phyloP scores from a whole-genome alignment of 768 basidiomycete species.

The Rhodotorula sphaerocarpa region DNA sequence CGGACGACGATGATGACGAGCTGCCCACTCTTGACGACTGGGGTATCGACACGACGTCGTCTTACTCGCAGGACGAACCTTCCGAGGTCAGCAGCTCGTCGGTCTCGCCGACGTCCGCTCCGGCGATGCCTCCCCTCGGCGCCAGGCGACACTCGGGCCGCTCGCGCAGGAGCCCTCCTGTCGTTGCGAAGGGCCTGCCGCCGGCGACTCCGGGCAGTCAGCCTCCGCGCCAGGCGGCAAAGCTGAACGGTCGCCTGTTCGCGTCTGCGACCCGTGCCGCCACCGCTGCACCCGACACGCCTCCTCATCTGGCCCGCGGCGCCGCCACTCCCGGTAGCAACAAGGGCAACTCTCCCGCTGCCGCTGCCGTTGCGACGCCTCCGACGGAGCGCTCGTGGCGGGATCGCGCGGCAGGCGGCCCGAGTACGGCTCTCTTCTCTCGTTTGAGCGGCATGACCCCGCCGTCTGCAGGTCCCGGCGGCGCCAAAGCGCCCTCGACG shows the following conservation, averaged over 20 bases:
- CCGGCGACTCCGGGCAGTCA: background rate
- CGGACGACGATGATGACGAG: slow-evolving; percentile 70
- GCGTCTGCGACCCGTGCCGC: background rate
- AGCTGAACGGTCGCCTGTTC: background rate
- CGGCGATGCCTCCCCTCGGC: background rate
- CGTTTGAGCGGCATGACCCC: slow-evolving; percentile 7
- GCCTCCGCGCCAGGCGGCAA: background rate
- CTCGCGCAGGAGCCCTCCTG: background rate
- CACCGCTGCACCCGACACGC: background rate
- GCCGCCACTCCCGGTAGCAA: background rate
- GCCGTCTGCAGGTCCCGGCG: background rate
- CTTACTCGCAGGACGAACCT: background rate
- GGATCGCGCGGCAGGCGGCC: background rate
- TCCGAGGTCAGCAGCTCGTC: background rate
- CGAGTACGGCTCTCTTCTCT: slow-evolving; percentile 4
- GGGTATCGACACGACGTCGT: slow-evolving; percentile 54
- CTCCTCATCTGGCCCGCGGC: background rate
- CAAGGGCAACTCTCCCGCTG: no score
- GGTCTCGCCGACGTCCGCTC: background rate
- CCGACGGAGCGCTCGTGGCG: background rate
- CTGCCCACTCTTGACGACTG: slow-evolving; percentile 79
- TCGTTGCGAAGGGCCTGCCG: background rate
- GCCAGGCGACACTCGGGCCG: background rate
- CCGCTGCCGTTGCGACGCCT: background rate
- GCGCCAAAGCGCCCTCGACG: background rate